Evolutionary conservation across 371 early-diverging fungal species (phyloP), one percentile per base, ranked within the genome.

Genomic region (Nematocida sp.): DNA sequence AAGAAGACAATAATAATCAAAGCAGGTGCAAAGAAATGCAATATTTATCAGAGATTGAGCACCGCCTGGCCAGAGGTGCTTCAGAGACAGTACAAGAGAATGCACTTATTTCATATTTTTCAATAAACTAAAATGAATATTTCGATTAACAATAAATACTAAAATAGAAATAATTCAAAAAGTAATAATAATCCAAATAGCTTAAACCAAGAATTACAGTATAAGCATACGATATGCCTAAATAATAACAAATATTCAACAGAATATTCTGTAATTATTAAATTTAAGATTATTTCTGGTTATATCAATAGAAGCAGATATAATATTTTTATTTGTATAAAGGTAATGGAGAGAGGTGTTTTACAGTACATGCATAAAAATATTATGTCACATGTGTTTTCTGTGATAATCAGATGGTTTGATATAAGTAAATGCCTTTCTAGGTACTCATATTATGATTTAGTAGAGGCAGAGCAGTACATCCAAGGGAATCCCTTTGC

Each of bases 51-150:
- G 85, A 84, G 23, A 84, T 86, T 13, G 87, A 88, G 73, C 66
- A 78, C 46, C 44, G 85, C 40, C 47, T 82, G 27, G 33, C 72
- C 23, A 25, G 72, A 4, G 88, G 87, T 27, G 87, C 87, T 64
- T 71, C 52, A 62, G 84, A 88, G 60, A 55, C 66, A n/a, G 57
- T 88, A 45, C 88, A 88, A 46, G 62, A 82, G 25, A 84, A 82
- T 69, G 84, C 76, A 39, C 50, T 84, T 23, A 73, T 85, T 42
- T 57, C 80, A 13, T 66, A 57, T 25, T 87, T 87, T 75, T 61
- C 81, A 20, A n/a, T 72, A 0, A 71, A 72, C 0, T 13, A 7
- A 33, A n/a, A 33, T n/a, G 25, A 25, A 61, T 61, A 61, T 33
- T 33, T 33, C 33, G 33, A 33, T 33, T 33, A 33, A 2, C 33